Percentiles rank a stretch among this genome's conserved stretches.
phyloP scores from a whole-genome alignment of 2,329 filamentous ascomycete species.

The Sporothrix inflata region DNA sequence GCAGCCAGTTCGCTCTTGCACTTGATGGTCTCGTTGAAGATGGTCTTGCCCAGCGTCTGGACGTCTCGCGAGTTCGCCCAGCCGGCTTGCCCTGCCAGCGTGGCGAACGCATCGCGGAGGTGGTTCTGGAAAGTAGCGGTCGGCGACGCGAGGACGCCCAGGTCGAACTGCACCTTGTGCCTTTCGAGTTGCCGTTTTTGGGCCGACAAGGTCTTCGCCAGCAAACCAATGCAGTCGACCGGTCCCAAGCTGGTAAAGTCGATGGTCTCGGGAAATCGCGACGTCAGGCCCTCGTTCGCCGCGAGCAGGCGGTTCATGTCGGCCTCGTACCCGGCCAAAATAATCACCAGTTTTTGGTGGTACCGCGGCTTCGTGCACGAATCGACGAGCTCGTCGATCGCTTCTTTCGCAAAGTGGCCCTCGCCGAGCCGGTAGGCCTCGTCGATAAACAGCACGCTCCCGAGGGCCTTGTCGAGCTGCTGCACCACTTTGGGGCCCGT shows the following conservation, averaged over 20 bases:
- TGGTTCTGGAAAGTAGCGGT: constrained; percentile 29
- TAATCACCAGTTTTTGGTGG: constrained; percentile 63
- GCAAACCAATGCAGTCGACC: constrained; percentile 48
- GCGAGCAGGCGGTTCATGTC: constrained; percentile 67
- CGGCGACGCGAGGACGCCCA: constrained; percentile 37
- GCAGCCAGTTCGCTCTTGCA: constrained; percentile 36
- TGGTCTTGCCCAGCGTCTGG: constrained; percentile 53
- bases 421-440: constrained; percentile 69
- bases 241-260: constrained; percentile 55
- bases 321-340: constrained; percentile 69
- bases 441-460: constrained; percentile 71
- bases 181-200: background rate
- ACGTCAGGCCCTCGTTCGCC: constrained; percentile 65
- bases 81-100: constrained; percentile 48
- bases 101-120: constrained; percentile 43
- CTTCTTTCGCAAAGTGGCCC: constrained; percentile 60
- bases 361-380: constrained; percentile 60
- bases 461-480: constrained; percentile 63
- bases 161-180: constrained; percentile 34
- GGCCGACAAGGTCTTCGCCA: constrained; percentile 44
- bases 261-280: constrained; percentile 66
- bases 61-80: constrained; percentile 71
- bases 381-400: constrained; percentile 58
- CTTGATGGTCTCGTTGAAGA: constrained; percentile 51
- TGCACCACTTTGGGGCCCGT: constrained; percentile 68